These are phyloP conservation scores for Colletotrichum incanum DNA, from an alignment of 2,329 filamentous ascomycete genomes.

Conservation along the genomic window DNA sequence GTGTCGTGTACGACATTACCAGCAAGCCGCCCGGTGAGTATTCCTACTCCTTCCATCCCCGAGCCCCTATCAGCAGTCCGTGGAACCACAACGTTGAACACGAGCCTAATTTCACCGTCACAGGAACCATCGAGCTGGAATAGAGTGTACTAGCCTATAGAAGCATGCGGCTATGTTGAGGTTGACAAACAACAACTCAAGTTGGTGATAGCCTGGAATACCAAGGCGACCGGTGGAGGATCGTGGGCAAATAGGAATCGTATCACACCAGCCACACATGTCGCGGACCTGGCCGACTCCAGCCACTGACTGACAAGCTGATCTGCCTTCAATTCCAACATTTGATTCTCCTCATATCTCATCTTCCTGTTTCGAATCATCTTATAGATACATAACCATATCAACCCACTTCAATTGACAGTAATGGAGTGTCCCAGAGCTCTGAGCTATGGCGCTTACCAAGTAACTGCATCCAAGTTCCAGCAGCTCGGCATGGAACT, in stretches of 20 bases:
- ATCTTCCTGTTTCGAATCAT: no score
- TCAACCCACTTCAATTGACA: not conserved
- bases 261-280: not conserved
- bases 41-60: not conserved
- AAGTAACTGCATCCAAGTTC: not conserved
- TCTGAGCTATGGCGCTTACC: not conserved
- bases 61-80: not conserved
- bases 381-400: not conserved
- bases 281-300: not conserved
- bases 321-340: not conserved
- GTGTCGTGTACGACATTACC: constrained; percentile 72
- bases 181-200: no score
- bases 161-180: not conserved
- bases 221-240: not conserved
- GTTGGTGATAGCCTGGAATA: not conserved
- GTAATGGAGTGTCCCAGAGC: not conserved
- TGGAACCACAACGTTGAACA: not conserved
- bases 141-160: constrained; percentile 50
- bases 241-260: not conserved
- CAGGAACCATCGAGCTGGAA: constrained; percentile 83
- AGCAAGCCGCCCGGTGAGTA: constrained; percentile 38
- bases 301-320: no score
- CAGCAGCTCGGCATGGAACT: not conserved
- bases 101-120: constrained; percentile 55
- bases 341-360: not conserved